These are phyloP conservation scores for Huntiella decipiens DNA, from an alignment of 2,329 filamentous ascomycete species.

Conservation along the genomic window DNA sequence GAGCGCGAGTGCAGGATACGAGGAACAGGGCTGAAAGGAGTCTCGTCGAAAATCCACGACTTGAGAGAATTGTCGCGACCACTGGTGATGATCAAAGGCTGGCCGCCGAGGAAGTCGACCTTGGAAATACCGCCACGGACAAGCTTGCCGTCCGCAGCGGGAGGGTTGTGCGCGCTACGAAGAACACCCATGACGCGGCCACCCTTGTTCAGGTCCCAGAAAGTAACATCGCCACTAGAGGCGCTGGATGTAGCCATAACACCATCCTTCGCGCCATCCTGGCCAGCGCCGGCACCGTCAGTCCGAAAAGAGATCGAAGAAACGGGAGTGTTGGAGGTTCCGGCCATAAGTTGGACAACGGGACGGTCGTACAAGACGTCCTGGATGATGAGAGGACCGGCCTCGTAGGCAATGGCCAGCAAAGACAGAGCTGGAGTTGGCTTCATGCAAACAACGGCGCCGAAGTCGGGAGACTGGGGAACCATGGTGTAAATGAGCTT, in stretches of 20 bases:
- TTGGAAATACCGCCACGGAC: constrained; percentile 65
- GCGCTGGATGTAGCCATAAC: constrained; percentile 83
- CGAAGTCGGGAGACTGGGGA: constrained; percentile 51
- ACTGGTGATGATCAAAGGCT: constrained; percentile 76
- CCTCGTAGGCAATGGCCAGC: constrained; percentile 71
- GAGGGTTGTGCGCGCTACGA: constrained; percentile 71
- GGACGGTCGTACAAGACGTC: constrained; percentile 64
- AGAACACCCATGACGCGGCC: constrained; percentile 74
- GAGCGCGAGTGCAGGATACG: constrained; percentile 69
- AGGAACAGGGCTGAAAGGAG: constrained; percentile 72
- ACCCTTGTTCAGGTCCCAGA: constrained; percentile 89
- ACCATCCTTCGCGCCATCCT: constrained; percentile 67
- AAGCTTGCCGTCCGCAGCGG: constrained; percentile 31
- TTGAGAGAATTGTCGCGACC: constrained; percentile 86
- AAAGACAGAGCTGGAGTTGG: constrained; percentile 69
- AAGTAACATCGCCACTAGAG: constrained; percentile 68
- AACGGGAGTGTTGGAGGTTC: constrained; percentile 44
- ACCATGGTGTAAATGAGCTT: constrained; percentile 83
- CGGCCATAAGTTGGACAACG: constrained; percentile 49
- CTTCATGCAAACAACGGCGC: constrained; percentile 71
- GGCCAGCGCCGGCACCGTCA: constrained; percentile 71
- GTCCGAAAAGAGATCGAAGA: constrained; percentile 79
- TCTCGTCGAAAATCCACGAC: constrained; percentile 91
- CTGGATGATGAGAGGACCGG: constrained; percentile 60
- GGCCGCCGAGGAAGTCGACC: constrained; percentile 73